Evolutionary conservation across 441 rosid species (phyloP).

Genomic region (Viola pubescens): DNA sequence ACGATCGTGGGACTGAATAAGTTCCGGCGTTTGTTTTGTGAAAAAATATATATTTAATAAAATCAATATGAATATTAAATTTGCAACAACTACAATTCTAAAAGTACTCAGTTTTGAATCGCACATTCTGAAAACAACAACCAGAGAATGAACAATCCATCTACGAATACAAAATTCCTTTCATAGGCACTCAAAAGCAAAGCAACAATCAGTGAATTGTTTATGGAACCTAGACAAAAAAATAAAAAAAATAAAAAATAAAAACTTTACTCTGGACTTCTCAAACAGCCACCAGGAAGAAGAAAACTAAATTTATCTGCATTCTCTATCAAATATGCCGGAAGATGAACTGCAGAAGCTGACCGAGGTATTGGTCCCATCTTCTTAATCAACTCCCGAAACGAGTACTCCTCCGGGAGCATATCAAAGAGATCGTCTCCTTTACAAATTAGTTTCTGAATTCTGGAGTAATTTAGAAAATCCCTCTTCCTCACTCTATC

Average conservation of each 20-base stretch:
- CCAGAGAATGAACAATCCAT: no score
- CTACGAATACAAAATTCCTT: no score
- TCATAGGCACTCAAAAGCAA: no score
- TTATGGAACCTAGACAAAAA: not conserved
- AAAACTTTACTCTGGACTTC: slow-evolving; percentile 28
- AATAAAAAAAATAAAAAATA: not conserved
- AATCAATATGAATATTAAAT: no score
- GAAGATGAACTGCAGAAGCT: slow-evolving; percentile 78
- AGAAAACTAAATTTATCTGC: slow-evolving; percentile 65
- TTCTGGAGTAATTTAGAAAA: slow-evolving; percentile 41
- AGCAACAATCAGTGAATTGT: not conserved
- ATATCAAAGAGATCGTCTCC: slow-evolving; percentile 74
- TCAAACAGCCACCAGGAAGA: slow-evolving; percentile 71
- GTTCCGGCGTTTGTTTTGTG: no score
- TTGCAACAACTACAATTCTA: no score
- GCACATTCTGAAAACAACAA: no score
- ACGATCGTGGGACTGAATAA: no score
- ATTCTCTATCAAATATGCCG: slow-evolving; percentile 65
- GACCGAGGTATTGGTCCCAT: slow-evolving; percentile 64
- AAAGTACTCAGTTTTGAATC: no score
- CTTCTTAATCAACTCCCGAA: slow-evolving; percentile 63
- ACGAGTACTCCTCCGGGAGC: slow-evolving; percentile 82
- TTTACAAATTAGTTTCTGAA: slow-evolving; percentile 54
- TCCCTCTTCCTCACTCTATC: slow-evolving; percentile 52
- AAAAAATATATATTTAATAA: no score